Percentiles rank a stretch among this genome's conserved stretches.
Evolutionary conservation across 495 filamentous ascomycete genomes (phyloP).

Genomic region (Durotheca rogersii): DNA sequence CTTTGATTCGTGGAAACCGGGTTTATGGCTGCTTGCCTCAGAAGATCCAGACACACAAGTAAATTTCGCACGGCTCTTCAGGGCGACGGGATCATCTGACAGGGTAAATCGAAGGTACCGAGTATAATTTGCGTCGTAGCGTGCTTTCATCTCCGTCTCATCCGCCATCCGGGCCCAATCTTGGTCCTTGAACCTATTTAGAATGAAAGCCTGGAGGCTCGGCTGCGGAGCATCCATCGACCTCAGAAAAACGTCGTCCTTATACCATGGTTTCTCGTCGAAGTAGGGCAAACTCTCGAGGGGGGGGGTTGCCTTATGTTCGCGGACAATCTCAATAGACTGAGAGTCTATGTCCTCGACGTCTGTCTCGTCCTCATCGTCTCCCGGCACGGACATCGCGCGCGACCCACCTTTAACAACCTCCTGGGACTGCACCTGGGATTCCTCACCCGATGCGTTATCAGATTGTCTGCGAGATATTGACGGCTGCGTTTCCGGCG

Average conservation of each 20-base stretch:
- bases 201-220: conserved; percentile 38
- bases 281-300: conserved; percentile 48
- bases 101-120: conserved; percentile 51
- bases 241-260: conserved; percentile 41
- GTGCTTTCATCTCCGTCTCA: conserved; percentile 33
- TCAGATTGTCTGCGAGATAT: conserved; percentile 14
- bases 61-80: conserved; percentile 49
- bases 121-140: conserved; percentile 48
- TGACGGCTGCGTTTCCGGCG: conserved; percentile 7
- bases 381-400: conserved; percentile 36
- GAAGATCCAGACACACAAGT: conserved; percentile 22
- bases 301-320: conserved; percentile 51
- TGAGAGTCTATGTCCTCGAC: conserved; percentile 60
- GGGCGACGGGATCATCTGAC: conserved; percentile 51
- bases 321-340: conserved; percentile 46
- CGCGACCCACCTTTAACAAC: conserved; percentile 33
- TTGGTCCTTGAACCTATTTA: conserved; percentile 32
- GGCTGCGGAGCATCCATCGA: conserved; percentile 29
- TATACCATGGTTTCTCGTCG: conserved; percentile 44
- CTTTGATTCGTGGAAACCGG: conserved; percentile 53
- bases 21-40: conserved; percentile 32
- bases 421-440: conserved; percentile 25
- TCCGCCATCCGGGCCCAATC: conserved; percentile 19
- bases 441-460: conserved; percentile 25
- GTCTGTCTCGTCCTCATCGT: conserved; percentile 60